Percentiles rank a stretch among this genome's conserved stretches.
These are phyloP conservation scores for Kwoniella shivajii DNA, from an alignment of 1,284 basidiomycete species.

Conservation along the genomic window DNA sequence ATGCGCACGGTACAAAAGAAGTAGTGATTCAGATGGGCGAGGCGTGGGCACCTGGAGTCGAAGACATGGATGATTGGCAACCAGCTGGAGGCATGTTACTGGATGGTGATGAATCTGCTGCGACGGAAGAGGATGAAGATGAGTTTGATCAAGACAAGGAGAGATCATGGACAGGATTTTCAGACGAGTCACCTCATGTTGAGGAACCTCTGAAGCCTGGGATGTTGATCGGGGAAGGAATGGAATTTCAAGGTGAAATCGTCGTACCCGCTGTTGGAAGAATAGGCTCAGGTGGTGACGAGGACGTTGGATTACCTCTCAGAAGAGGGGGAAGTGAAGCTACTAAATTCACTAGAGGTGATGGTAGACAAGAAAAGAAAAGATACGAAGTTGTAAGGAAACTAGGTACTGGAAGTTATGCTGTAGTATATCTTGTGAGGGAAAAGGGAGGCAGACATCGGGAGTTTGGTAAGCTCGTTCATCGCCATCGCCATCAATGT, in stretches of 20 bases:
- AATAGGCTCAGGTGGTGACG: conserved; percentile 22
- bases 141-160: conserved; percentile 20
- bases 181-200: conserved; percentile 25
- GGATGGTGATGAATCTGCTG: conserved; percentile 27
- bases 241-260: conserved; percentile 50
- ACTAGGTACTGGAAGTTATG: conserved; percentile 86
- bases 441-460: conserved; percentile 81
- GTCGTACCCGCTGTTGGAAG: conserved; percentile 47
- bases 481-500: neutral
- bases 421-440: conserved; percentile 88
- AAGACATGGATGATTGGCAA: conserved; percentile 47
- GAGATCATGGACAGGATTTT: conserved; percentile 19
- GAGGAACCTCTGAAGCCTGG: conserved; percentile 42
- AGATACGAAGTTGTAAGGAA: conserved; percentile 77
- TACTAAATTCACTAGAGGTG: conserved; percentile 22
- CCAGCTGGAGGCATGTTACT: conserved; percentile 47
- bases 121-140: conserved; percentile 5
- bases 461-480: conserved; percentile 65
- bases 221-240: conserved; percentile 51
- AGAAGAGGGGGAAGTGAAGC: conserved; percentile 47
- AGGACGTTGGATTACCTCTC: conserved; percentile 37
- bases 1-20: conserved; percentile 3
- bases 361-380: conserved; percentile 30
- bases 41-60: conserved; percentile 31
- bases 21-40: conserved; percentile 31